A percentile compares a stretch with the other conserved stretches of the same genome.
Conservation (phyloP, 352 stramenopile genomes). For the Globisporangium iwayamae region DNA sequence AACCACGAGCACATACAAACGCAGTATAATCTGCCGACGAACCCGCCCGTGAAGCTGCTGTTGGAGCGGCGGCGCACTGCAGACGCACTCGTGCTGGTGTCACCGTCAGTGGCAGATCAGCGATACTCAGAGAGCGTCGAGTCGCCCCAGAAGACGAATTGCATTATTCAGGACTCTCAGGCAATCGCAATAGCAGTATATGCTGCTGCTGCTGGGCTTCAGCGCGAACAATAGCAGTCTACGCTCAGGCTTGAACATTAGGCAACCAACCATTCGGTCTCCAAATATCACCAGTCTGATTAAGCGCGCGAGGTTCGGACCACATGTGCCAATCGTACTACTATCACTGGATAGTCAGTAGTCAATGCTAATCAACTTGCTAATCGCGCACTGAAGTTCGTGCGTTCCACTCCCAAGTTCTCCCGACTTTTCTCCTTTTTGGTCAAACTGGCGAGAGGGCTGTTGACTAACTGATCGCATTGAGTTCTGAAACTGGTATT, state of each 20-base stretch:
- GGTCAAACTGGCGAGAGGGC: no score
- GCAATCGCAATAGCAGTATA: not conserved
- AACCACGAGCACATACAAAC: constrained; percentile 8
- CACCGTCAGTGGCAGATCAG: not conserved
- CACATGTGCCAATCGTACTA: no score
- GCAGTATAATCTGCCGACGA: constrained; percentile 25
- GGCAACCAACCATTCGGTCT: not conserved
- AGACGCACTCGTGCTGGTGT: constrained; percentile 15
- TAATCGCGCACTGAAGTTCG: no score
- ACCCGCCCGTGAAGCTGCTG: constrained; percentile 63
- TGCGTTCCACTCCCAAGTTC: no score
- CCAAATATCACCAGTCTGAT: no score
- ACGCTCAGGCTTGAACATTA: not conserved
- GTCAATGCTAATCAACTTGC: no score
- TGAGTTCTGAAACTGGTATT: no score
- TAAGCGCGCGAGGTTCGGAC: no score
- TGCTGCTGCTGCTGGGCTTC: not conserved
- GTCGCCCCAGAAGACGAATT: not conserved
- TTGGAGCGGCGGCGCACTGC: constrained; percentile 38
- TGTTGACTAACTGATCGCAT: no score
- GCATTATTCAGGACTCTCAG: not conserved
- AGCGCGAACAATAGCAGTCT: not conserved
- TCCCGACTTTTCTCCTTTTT: no score
- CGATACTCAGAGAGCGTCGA: not conserved
- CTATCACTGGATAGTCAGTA: no score